Conservation (phyloP, 225 moss, liverwort and hornwort genomes). For the Polytrichum commune region DNA sequence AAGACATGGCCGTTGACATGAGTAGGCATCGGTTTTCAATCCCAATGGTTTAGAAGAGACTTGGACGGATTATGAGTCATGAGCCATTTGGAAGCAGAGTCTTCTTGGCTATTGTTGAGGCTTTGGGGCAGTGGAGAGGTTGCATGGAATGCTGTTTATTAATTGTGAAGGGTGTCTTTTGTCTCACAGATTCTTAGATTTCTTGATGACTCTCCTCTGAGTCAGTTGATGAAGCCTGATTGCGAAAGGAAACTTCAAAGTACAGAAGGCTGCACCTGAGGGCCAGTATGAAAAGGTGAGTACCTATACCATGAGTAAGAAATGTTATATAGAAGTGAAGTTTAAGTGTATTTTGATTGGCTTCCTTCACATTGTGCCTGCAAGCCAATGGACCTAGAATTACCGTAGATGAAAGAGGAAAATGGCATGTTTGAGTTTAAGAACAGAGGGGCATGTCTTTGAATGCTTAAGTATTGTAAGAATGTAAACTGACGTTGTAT, state of each 20-base stretch:
- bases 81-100: no score
- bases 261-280: not conserved
- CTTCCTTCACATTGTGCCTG: no score
- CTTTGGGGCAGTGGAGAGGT: no score
- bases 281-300: conserved; percentile 2
- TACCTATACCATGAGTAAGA: not conserved
- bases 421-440: not conserved
- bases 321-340: not conserved
- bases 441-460: not conserved
- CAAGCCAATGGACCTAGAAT: not conserved
- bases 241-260: not conserved
- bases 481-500: not conserved
- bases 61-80: no score
- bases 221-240: conserved; percentile 5
- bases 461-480: not conserved
- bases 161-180: not conserved
- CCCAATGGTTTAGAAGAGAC: no score
- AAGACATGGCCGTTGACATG: no score
- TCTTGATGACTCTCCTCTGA: not conserved
- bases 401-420: not conserved
- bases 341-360: not conserved
- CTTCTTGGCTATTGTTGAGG: no score
- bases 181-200: conserved; percentile 5
- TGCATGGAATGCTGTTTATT: not conserved
- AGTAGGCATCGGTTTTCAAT: no score